Percentiles rank a stretch among this genome's conserved stretches.
These are phyloP conservation scores for Hirsutella minnesotensis DNA, from an alignment of 2,329 filamentous ascomycete genomes.

Conservation along the genomic window DNA sequence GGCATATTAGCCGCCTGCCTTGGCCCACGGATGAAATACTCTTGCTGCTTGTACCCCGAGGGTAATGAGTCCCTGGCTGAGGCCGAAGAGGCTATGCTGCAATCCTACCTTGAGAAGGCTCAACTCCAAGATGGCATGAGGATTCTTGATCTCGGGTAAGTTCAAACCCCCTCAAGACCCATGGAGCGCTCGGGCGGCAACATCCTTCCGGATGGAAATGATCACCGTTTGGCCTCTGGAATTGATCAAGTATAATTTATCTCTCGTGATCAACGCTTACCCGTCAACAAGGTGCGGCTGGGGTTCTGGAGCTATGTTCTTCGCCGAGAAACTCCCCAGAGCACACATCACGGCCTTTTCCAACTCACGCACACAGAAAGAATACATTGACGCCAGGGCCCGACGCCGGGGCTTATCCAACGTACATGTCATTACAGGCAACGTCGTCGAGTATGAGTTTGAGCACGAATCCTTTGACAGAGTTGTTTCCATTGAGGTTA, in stretches of 20 bases:
- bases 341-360: conserved; percentile 55
- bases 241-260: no score
- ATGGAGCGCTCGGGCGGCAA: background rate
- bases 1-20: conserved; percentile 49
- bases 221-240: no score
- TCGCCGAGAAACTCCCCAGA: conserved; percentile 52
- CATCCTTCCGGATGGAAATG: background rate
- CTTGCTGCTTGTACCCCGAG: conserved; percentile 51
- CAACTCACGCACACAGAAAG: conserved; percentile 57
- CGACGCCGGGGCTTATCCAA: conserved; percentile 44
- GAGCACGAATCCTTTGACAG: conserved; percentile 45
- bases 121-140: conserved; percentile 46
- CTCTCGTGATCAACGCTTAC: background rate
- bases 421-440: conserved; percentile 51
- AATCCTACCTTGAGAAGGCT: conserved; percentile 48
- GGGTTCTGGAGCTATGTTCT: conserved; percentile 54
- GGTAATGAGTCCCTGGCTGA: conserved; percentile 51
- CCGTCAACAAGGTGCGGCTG: conserved; percentile 46
- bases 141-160: conserved; percentile 50
- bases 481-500: conserved; percentile 50
- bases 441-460: conserved; percentile 57
- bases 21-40: conserved; percentile 63
- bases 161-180: background rate
- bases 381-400: conserved; percentile 51
- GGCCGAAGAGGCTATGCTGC: conserved; percentile 56